Percentiles rank a stretch among this genome's conserved stretches.
These are phyloP conservation scores for Ganoderma lucidum DNA, from an alignment of 1,284 basidiomycete species.

Conservation along the genomic window DNA sequence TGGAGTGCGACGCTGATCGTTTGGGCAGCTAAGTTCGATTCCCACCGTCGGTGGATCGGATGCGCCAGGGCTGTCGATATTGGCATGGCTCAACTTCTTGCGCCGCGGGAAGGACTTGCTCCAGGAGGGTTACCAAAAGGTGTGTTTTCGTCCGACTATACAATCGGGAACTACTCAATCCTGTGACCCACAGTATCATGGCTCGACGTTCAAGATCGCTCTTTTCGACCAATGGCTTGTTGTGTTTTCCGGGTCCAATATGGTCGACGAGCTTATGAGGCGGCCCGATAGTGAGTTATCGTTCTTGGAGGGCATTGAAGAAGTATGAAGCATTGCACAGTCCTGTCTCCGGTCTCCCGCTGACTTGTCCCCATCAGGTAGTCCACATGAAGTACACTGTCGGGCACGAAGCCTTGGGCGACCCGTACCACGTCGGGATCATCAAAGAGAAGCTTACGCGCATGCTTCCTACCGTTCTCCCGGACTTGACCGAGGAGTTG, in stretches of 20 bases:
- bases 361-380: not conserved
- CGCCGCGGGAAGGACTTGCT: constrained; percentile 44
- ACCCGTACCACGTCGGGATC: constrained; percentile 39
- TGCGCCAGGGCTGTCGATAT: constrained; percentile 45
- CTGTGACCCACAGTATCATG: constrained; percentile 21
- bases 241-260: constrained; percentile 34
- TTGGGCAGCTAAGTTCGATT: constrained; percentile 31
- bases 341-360: not conserved
- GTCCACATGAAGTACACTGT: constrained; percentile 35
- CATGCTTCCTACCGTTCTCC: constrained; percentile 35
- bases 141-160: constrained; percentile 21
- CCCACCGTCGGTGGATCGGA: constrained; percentile 40
- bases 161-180: not conserved
- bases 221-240: constrained; percentile 44
- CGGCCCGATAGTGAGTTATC: constrained; percentile 42
- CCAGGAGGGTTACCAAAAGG: constrained; percentile 48
- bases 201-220: constrained; percentile 43
- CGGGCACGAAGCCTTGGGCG: constrained; percentile 31
- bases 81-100: constrained; percentile 41
- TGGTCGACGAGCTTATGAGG: constrained; percentile 41
- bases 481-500: constrained; percentile 15
- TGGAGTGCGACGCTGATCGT: not conserved
- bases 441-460: constrained; percentile 38
- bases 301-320: constrained; percentile 36
- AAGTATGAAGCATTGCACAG: constrained; percentile 34